Evolutionary conservation across 2,329 filamentous ascomycete genomes (phyloP).

Genomic region (Fusarium sublunatum): DNA sequence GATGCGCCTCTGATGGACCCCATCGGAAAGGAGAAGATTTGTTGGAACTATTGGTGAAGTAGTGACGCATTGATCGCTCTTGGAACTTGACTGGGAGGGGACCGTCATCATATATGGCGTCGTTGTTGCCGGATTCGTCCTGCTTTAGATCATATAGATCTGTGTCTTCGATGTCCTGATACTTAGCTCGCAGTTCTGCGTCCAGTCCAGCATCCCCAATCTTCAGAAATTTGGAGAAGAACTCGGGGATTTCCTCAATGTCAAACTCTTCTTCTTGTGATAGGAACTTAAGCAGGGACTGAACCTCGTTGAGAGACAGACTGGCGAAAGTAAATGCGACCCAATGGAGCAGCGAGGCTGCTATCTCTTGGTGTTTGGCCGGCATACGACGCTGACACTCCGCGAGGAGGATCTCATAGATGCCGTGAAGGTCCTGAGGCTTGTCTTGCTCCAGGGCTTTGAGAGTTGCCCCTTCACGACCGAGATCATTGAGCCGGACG

Average conservation of each 20-base stretch:
- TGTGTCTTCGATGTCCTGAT: conserved; percentile 5
- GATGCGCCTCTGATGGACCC: conserved; percentile 39
- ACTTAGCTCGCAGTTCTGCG: conserved; percentile 29
- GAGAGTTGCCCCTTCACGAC: conserved; percentile 50
- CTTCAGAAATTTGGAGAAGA: conserved; percentile 43
- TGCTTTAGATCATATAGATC: conserved; percentile 39
- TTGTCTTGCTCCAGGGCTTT: conserved; percentile 43
- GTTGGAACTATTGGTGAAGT: conserved; percentile 34
- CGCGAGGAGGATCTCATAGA: conserved; percentile 44
- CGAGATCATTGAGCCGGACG: conserved; percentile 45
- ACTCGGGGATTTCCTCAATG: conserved; percentile 45
- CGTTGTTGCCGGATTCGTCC: conserved; percentile 11
- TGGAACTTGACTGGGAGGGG: conserved; percentile 45
- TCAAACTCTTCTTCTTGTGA: conserved; percentile 35
- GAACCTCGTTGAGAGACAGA: conserved; percentile 39
- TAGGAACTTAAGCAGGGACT: conserved; percentile 35
- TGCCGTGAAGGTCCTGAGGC: conserved; percentile 39
- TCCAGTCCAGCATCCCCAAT: conserved; percentile 44
- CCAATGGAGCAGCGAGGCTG: conserved; percentile 45
- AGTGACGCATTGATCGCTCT: conserved; percentile 47
- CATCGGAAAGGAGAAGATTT: conserved; percentile 9
- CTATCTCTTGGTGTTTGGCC: conserved; percentile 22
- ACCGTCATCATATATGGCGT: conserved; percentile 44
- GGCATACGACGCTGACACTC: conserved; percentile 45
- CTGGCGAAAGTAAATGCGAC: conserved; percentile 41